phyloP scores from a whole-genome alignment of 176 grass and related monocot genomes.

The Miscanthus lutarioriparius region DNA sequence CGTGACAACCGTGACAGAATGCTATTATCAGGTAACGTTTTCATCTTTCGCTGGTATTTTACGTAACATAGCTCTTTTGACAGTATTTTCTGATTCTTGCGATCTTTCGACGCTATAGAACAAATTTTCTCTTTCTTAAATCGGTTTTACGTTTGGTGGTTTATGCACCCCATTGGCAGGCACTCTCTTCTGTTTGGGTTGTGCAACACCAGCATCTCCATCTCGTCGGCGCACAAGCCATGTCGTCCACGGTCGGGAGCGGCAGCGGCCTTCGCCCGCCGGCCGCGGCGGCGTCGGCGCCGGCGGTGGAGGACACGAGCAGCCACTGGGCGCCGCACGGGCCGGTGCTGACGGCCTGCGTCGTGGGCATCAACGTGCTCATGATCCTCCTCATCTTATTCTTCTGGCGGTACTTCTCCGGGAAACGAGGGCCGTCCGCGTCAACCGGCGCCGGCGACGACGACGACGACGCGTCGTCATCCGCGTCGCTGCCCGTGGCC shows the following conservation, averaged over 20 bases:
- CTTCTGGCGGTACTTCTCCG: conserved; percentile 67
- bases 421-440: not conserved
- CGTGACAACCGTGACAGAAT: no score
- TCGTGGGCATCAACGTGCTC: conserved; percentile 58
- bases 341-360: conserved; percentile 21
- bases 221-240: not conserved
- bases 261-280: not conserved
- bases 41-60: no score
- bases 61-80: no score
- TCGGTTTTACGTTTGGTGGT: not conserved
- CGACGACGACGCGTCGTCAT: not conserved
- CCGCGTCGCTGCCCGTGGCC: conserved; percentile 17
- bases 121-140: no score
- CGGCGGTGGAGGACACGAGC: conserved; percentile 4
- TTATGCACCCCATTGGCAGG: conserved; percentile 33
- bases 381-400: conserved; percentile 51
- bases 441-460: not conserved
- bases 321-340: conserved; percentile 39
- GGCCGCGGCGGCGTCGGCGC: conserved; percentile 17
- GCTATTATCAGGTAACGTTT: no score
- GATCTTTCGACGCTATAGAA: no score
- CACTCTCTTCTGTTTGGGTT: not conserved
- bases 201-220: not conserved
- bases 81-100: no score
- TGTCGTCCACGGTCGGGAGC: conserved; percentile 15